These are phyloP conservation scores for Solanum lignicaule DNA, from an alignment of 257 asterid species.

Conservation along the genomic window DNA sequence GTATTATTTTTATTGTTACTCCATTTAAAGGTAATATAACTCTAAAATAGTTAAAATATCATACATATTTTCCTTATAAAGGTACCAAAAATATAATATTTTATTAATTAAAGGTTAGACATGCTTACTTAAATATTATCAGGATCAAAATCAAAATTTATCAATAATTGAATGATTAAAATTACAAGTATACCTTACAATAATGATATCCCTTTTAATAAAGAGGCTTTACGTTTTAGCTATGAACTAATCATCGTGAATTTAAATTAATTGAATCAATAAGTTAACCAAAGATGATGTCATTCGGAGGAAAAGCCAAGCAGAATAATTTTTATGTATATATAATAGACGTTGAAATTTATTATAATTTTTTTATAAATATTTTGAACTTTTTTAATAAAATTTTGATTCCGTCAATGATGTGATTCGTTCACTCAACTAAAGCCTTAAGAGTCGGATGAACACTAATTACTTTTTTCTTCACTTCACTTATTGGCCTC, in stretches of 20 bases:
- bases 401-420: neutral
- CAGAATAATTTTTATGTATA: no score
- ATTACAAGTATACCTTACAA: neutral
- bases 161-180: neutral
- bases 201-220: neutral
- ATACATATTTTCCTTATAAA: neutral
- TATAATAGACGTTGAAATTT: no score
- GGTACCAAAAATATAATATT: neutral
- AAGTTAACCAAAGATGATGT: neutral
- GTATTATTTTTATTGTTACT: neutral
- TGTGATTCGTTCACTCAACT: neutral
- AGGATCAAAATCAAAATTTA: neutral
- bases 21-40: neutral
- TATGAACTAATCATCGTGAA: neutral
- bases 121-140: neutral
- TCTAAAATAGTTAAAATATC: neutral
- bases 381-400: neutral
- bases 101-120: neutral
- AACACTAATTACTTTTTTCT: neutral
- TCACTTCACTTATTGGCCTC: conserved; percentile 7
- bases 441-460: neutral
- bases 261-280: neutral
- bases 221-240: neutral
- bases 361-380: no score
- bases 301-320: no score